Conservation (phyloP, 2,329 filamentous ascomycete species). For the Cryphonectria carpinicola region DNA sequence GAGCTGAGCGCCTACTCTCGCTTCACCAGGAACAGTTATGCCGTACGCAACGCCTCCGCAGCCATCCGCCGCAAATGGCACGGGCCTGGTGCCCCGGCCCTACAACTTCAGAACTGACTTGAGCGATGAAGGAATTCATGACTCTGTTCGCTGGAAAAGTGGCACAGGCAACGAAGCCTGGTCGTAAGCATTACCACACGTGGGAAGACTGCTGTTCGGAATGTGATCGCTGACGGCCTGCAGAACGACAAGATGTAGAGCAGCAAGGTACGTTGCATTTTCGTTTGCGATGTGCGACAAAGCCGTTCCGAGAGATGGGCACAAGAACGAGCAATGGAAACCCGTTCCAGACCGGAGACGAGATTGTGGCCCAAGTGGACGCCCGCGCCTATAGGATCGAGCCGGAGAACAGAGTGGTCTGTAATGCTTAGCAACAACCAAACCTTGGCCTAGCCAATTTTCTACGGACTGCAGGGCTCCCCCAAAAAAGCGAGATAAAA, state of each 20-base stretch:
- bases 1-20: constrained; percentile 79
- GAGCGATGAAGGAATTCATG: constrained; percentile 64
- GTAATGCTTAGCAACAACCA: neutral
- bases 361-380: neutral
- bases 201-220: neutral
- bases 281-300: neutral
- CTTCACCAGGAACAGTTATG: constrained; percentile 74
- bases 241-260: constrained; percentile 73
- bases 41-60: constrained; percentile 17
- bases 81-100: neutral
- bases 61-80: neutral
- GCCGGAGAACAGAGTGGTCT: neutral
- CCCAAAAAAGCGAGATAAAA: neutral
- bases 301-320: neutral
- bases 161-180: constrained; percentile 71
- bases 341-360: neutral
- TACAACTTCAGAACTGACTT: constrained; percentile 13
- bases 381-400: neutral
- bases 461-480: neutral
- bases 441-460: neutral
- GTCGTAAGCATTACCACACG: constrained; percentile 18
- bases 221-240: constrained; percentile 8
- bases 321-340: neutral
- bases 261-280: constrained; percentile 63
- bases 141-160: constrained; percentile 85